A percentile compares a stretch with the other conserved stretches of the same genome.
These are phyloP conservation scores for Didymella arachidicola DNA, from an alignment of 2,329 filamentous ascomycete genomes.

Conservation along the genomic window DNA sequence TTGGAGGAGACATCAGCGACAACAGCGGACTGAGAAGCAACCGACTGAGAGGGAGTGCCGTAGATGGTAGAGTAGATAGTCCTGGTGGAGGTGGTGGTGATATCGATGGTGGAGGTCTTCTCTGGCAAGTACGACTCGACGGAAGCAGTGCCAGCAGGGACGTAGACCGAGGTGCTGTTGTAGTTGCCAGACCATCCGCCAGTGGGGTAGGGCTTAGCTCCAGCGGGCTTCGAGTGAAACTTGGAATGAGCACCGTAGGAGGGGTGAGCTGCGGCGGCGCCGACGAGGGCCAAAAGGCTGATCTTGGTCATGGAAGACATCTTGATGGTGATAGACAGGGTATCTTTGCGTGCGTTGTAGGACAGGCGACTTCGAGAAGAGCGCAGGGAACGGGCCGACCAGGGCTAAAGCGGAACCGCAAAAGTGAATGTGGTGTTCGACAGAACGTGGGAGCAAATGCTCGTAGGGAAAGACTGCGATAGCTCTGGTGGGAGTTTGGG, in stretches of 20 bases:
- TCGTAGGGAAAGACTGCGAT: constrained; percentile 50
- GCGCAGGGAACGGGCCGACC: constrained; percentile 52
- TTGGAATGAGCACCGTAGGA: constrained; percentile 42
- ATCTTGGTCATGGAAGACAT: constrained; percentile 51
- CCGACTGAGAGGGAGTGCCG: constrained; percentile 22
- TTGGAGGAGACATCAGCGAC: constrained; percentile 33
- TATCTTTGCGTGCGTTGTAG: constrained; percentile 17
- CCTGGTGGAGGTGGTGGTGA: constrained; percentile 37
- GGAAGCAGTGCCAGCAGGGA: constrained; percentile 33
- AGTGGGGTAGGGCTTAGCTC: constrained; percentile 42
- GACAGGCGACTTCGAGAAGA: constrained; percentile 49
- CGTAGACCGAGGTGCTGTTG: constrained; percentile 30
- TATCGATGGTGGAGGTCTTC: constrained; percentile 36
- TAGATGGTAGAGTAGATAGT: constrained; percentile 39
- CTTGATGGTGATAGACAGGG: constrained; percentile 32
- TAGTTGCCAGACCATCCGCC: constrained; percentile 40
- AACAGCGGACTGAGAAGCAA: constrained; percentile 24
- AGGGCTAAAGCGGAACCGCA: constrained; percentile 51
- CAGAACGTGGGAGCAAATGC: constrained; percentile 55
- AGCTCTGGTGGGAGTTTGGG: constrained; percentile 42
- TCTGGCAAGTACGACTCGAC: constrained; percentile 25
- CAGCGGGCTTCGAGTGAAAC: constrained; percentile 42
- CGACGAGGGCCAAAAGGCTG: constrained; percentile 54
- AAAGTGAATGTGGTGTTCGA: constrained; percentile 49
- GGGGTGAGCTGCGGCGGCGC: constrained; percentile 51